Conservation (phyloP, 176 grass and related monocot species). For the Carex pumila region DNA sequence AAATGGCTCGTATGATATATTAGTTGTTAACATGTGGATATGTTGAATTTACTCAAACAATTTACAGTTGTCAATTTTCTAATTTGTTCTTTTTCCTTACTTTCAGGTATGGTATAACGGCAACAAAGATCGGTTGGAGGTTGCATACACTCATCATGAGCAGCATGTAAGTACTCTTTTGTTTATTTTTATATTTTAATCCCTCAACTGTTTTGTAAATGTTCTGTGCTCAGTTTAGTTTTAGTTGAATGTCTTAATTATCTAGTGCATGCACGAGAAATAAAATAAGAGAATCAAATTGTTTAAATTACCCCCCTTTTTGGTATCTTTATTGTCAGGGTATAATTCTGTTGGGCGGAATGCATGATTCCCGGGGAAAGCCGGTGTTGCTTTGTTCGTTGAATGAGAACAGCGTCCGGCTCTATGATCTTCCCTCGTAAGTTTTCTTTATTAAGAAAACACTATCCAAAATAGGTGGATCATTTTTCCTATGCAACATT, state of each 20-base stretch:
- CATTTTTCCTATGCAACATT: background rate
- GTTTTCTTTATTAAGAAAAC: conserved; percentile 23
- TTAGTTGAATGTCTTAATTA: background rate
- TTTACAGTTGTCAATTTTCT: background rate
- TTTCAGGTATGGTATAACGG: conserved; percentile 73
- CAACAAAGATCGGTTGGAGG: conserved; percentile 70
- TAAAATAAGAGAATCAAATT: background rate
- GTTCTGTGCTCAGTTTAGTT: background rate
- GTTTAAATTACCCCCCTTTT: background rate
- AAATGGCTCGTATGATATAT: background rate
- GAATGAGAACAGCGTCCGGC: conserved; percentile 69
- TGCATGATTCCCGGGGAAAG: conserved; percentile 71
- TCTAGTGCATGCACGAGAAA: background rate
- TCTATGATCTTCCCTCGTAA: conserved; percentile 95
- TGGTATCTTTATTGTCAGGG: conserved; percentile 47
- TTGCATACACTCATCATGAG: conserved; percentile 87
- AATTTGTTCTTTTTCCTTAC: background rate
- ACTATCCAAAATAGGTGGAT: conserved; percentile 8
- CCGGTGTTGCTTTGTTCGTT: conserved; percentile 77
- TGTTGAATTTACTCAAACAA: background rate
- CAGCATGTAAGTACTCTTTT: conserved; percentile 54
- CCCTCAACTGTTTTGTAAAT: background rate
- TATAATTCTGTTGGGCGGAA: conserved; percentile 61
- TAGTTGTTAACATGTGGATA: background rate
- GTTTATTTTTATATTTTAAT: background rate